Percentiles rank a stretch among this genome's conserved stretches.
These are phyloP conservation scores for Psilocybe cubensis DNA, from an alignment of 768 basidiomycete species.

Conservation along the genomic window DNA sequence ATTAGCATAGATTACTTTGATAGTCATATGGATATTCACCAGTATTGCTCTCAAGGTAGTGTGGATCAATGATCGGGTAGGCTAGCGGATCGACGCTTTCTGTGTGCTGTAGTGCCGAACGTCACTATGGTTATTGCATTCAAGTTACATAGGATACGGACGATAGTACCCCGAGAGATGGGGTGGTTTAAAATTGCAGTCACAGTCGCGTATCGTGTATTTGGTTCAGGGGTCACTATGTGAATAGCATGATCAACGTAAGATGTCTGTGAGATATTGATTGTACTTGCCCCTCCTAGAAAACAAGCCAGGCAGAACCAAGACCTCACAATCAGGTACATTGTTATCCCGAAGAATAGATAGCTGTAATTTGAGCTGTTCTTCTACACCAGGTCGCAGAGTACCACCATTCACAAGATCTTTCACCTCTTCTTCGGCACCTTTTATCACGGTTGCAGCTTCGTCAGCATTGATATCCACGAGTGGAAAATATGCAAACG, in stretches of 20 bases:
- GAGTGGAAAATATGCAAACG: constrained; percentile 29
- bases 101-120: constrained; percentile 27
- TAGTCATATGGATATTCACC: not conserved
- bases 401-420: constrained; percentile 16
- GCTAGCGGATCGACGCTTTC: constrained; percentile 33
- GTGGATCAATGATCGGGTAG: constrained; percentile 41
- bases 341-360: not conserved
- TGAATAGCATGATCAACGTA: not conserved
- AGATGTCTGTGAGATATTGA: not conserved
- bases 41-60: constrained; percentile 43
- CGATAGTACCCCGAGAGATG: constrained; percentile 12
- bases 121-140: not conserved
- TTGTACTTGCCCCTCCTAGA: not conserved
- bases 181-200: constrained; percentile 8
- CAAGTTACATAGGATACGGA: constrained; percentile 2
- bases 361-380: constrained; percentile 4
- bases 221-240: not conserved
- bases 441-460: constrained; percentile 18
- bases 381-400: constrained; percentile 3
- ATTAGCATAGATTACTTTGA: not conserved
- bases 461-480: not conserved
- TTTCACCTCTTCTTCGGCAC: constrained; percentile 27
- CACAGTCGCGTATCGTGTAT: constrained; percentile 6
- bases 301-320: constrained; percentile 16
- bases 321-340: constrained; percentile 7